A percentile compares a stretch with the other conserved stretches of the same genome.
Conservation (phyloP, 257 asterid species). For the Forsythia suspensa region DNA sequence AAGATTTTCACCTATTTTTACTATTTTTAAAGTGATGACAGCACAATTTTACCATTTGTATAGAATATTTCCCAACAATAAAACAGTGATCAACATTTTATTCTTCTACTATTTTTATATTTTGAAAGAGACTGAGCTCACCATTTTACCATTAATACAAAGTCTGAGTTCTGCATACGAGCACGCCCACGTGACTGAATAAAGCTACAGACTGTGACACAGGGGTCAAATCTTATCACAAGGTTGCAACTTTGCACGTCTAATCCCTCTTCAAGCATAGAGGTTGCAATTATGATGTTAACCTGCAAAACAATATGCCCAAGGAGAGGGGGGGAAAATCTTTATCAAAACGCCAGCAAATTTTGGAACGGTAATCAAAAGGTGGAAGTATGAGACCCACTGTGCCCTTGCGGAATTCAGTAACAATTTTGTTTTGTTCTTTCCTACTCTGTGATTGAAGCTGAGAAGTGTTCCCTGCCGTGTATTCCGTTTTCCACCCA, state of each 20-base stretch:
- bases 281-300: slow-evolving; percentile 75
- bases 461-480: slow-evolving; percentile 54
- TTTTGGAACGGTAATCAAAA: neutral
- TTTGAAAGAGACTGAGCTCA: slow-evolving; percentile 18
- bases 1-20: neutral
- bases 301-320: slow-evolving; percentile 46
- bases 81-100: neutral
- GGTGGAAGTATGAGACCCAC: slow-evolving; percentile 27
- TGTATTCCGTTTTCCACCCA: slow-evolving; percentile 74
- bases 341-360: neutral
- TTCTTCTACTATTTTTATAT: neutral
- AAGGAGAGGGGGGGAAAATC: neutral
- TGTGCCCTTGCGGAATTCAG: slow-evolving; percentile 60
- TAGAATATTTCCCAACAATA: neutral
- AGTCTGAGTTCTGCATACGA: slow-evolving; percentile 84
- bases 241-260: slow-evolving; percentile 97
- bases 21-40: neutral
- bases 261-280: slow-evolving; percentile 92
- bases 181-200: slow-evolving; percentile 98
- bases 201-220: slow-evolving; percentile 79
- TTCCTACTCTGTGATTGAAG: slow-evolving; percentile 64
- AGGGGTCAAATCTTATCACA: slow-evolving; percentile 80
- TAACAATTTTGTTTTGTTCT: slow-evolving; percentile 55
- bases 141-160: slow-evolving; percentile 73
- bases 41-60: neutral